phyloP scores from a whole-genome alignment of 1,139 yeast genomes.

The Lodderomyces metapsilosis region DNA sequence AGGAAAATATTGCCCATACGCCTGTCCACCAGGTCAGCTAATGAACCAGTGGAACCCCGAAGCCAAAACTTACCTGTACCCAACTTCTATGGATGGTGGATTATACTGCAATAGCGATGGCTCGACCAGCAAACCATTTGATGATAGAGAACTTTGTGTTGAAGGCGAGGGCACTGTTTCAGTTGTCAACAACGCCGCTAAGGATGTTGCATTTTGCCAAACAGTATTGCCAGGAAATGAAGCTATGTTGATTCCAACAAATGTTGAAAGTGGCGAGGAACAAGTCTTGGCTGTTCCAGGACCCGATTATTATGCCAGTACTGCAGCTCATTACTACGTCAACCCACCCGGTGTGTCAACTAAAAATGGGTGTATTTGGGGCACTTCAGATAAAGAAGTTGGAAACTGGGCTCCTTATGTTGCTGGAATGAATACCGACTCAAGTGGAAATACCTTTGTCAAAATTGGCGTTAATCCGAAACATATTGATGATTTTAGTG shows the following conservation, averaged over 20 bases:
- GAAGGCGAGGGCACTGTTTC: conserved; percentile 73
- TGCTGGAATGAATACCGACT: conserved; percentile 83
- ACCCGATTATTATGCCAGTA: conserved; percentile 64
- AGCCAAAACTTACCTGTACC: conserved; percentile 59
- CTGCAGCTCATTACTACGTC: conserved; percentile 85
- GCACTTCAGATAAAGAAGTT: conserved; percentile 57
- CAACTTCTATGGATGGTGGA: conserved; percentile 81
- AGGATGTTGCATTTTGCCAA: conserved; percentile 81
- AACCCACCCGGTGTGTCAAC: conserved; percentile 83
- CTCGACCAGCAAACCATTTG: conserved; percentile 59
- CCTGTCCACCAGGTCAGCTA: conserved; percentile 80
- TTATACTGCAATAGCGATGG: conserved; percentile 73
- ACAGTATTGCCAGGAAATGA: conserved; percentile 92
- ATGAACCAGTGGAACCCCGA: conserved; percentile 76
- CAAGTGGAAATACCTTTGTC: conserved; percentile 64
- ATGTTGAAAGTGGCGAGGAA: conserved; percentile 44
- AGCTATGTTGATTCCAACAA: conserved; percentile 88
- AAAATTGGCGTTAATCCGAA: conserved; percentile 92
- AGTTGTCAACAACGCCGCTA: conserved; percentile 54
- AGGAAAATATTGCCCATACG: conserved; percentile 83
- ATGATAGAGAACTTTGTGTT: conserved; percentile 61
- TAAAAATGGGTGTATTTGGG: conserved; percentile 84
- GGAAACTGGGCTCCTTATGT: conserved; percentile 96
- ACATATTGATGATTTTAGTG: conserved; percentile 61
- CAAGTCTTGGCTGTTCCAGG: conserved; percentile 80